Evolutionary conservation across 202 grass and related monocot species (phyloP).

Genomic region (Brachypodium distachyon): DNA sequence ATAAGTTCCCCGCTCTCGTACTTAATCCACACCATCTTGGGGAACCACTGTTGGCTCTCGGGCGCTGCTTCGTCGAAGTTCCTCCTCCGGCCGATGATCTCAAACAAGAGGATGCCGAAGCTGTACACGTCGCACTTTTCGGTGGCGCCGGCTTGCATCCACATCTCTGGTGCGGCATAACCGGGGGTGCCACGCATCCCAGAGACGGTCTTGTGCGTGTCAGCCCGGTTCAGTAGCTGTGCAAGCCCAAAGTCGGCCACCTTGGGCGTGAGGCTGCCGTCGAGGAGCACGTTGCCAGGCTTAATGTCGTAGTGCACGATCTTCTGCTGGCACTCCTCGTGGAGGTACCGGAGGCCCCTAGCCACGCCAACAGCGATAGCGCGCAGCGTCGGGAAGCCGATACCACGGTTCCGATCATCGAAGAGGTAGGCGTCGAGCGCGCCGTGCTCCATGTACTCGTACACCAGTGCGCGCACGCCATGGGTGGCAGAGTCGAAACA

Average conservation of each 20-base stretch:
- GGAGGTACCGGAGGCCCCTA: slow-evolving; percentile 33
- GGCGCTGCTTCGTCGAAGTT: neutral
- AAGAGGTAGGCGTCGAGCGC: slow-evolving; percentile 38
- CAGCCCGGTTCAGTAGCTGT: neutral
- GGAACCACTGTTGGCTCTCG: slow-evolving; percentile 32
- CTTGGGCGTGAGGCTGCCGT: neutral
- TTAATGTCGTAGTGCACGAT: slow-evolving; percentile 69
- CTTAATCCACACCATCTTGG: neutral
- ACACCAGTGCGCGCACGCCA: slow-evolving; percentile 27
- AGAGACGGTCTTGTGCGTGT: slow-evolving; percentile 36
- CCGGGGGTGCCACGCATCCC: no score
- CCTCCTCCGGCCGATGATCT: slow-evolving; percentile 9
- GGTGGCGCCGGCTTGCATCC: neutral
- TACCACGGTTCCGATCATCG: no score
- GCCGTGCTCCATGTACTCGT: slow-evolving; percentile 39
- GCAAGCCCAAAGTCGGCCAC: no score
- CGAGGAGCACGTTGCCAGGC: slow-evolving; percentile 32
- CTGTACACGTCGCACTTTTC: slow-evolving; percentile 51
- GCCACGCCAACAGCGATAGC: slow-evolving; percentile 29
- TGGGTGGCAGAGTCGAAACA: slow-evolving; percentile 21
- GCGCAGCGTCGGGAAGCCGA: neutral
- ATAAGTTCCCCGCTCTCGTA: neutral
- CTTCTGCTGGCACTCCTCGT: slow-evolving; percentile 49
- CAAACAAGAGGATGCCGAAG: slow-evolving; percentile 37
- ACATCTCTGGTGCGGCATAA: no score